Percentiles rank a stretch among this genome's conserved stretches.
These are phyloP conservation scores for Leucocoprinus sp. DNA, from an alignment of 768 basidiomycete species.

Conservation along the genomic window DNA sequence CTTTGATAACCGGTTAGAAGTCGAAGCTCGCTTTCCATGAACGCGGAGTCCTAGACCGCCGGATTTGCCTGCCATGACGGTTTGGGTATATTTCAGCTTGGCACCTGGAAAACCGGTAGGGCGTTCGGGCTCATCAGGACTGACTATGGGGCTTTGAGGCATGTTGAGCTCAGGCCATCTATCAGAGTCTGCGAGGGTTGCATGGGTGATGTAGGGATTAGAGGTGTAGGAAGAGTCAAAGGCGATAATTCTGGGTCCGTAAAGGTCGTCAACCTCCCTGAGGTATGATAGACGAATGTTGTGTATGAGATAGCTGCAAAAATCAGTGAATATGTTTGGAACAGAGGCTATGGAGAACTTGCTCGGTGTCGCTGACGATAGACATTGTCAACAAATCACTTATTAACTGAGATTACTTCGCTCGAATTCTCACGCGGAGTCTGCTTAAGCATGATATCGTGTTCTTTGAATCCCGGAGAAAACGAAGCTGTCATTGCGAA, in stretches of 20 bases:
- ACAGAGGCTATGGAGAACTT: constrained; percentile 13
- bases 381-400: constrained; percentile 33
- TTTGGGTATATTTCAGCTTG: constrained; percentile 75
- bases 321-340: not conserved
- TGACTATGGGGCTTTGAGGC: constrained; percentile 63
- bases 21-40: constrained; percentile 49
- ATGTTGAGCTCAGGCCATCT: constrained; percentile 80
- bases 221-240: constrained; percentile 68
- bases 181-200: constrained; percentile 69
- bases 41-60: constrained; percentile 77
- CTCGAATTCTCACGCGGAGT: too few relatives aligned
- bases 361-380: constrained; percentile 59
- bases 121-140: constrained; percentile 57
- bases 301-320: constrained; percentile 64
- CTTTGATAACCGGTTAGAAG: constrained; percentile 41
- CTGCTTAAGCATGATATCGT: too few relatives aligned
- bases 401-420: not conserved
- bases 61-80: constrained; percentile 72
- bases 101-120: constrained; percentile 42
- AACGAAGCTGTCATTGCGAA: too few relatives aligned
- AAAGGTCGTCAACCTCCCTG: constrained; percentile 83
- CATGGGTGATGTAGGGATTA: constrained; percentile 78
- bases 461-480: too few relatives aligned
- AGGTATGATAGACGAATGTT: constrained; percentile 78
- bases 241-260: constrained; percentile 74